Evolutionary conservation across 768 basidiomycete genomes (phyloP), one percentile per base, ranked within the genome.

Genomic region (Gyrodon lividus): DNA sequence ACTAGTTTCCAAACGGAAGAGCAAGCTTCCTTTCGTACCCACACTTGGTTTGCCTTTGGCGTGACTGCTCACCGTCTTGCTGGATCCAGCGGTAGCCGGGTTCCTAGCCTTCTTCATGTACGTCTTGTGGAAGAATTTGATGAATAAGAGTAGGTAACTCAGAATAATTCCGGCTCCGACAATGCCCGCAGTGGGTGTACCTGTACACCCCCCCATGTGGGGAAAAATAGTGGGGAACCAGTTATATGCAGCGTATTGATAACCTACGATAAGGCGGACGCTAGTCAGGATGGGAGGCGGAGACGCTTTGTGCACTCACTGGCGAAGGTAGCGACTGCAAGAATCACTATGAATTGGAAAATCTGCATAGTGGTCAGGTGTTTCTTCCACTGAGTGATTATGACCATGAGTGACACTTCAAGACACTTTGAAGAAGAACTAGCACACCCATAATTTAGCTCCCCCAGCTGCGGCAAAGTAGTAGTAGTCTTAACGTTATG

Each of bases 381-480:
- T 52, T 48, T n/a, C 47, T 64, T 64, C 62, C 62, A 64, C 62
- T 65, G 13, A 14, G 38, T 28, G 3, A 13, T 2, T 28, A 23
- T 17, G 33, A 24, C 13, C 12, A 47, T 47, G 22, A 47, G 22
- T 28, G 24, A 23, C 17, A 4, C 17, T 14, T 4, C 7, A 24
- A 35, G 12, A 23, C 6, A 20, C 9, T 2, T 33, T 13, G 8
- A 19, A 49, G n/a, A 10, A 19, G 23, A n/a, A 14, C 2, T 23
- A 5, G 4, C 53, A 26, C 46, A 62, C 60, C 61, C 61, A 62
- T 42, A 56, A 2, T 41, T 50, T 62, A 6, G 54, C 57, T 16
- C 62, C 62, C 0, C 93, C 93, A 48, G 95, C 92, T 38, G 93
- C 92, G 22, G 92, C 92, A 69, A 87, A 97, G 74, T 98, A 98